Evolutionary conservation across 2,329 filamentous ascomycete species (phyloP), one percentile per base, ranked within the genome.

Genomic region (Fusarium redolens): DNA sequence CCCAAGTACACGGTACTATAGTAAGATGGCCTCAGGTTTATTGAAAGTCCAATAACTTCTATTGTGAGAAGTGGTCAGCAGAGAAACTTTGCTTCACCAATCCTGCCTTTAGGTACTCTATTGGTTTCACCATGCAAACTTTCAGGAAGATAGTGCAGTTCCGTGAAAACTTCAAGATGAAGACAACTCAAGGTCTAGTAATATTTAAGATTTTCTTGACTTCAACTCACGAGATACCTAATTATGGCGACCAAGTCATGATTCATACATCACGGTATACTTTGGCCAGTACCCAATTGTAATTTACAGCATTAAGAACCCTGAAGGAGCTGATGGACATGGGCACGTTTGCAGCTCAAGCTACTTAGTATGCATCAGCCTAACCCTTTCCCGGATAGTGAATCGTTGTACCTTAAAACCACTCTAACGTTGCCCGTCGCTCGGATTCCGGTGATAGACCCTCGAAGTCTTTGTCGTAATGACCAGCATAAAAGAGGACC

Each of bases 361-460:
- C 18, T 48, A 37, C 48, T 41, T 54, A n/a, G 40, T 41, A 54
- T 47, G 33, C 41, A 66, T 50, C 48, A 22, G 25, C 22, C 63
- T 55, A 38, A 52, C 22, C 51, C 33, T 47, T 57, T 55, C 62
- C 47, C 48, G 52, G 52, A 71, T 58, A 33, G 67, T 61, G 25
- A 68, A 51, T 47, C 25, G 37, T n/a, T 22, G 47, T 43, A 59
- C 54, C 50, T 51, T 57, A 45, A 43, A 52, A 51, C 47, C 38
- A 57, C 40, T 71, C 41, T 68, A 50, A 41, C 40, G 40, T 35
- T 30, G 44, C 22, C 43, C 35, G n/a, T 22, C 20, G 17, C 41
- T 68, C 37, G 17, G 17, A 68, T 51, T 25, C 33, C 11, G 64
- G 33, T n/a, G n/a, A 52, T 41, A 28, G 20, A 45, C 43, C 28